Base-by-base conservation (phyloP, 352 stramenopile genomes). In the Phytophthora agathidicida region DNA sequence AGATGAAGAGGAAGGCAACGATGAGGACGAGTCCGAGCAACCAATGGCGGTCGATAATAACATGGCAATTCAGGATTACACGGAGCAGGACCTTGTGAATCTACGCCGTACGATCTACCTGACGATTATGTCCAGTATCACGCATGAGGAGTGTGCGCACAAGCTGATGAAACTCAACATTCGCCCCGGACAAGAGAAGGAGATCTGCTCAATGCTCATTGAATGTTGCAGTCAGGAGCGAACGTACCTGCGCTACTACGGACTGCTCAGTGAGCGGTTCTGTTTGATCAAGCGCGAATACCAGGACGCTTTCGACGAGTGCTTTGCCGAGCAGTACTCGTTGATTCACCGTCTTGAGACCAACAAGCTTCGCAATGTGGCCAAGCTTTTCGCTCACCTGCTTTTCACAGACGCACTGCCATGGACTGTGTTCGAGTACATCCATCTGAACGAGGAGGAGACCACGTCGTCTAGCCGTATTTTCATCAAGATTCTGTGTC, bases 151-250 rank as follows among this genome's bases (percentile, higher is more conserved):
- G 71, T 99, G 96, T 54, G 93, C 94, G 8, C 98, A 99, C 85
- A 99, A 99, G 74, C 79, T 99, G 16, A 86, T 98, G 39, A 98
- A 98, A 71, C 84, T 99, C 44, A 92, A 98, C 61, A 98, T 99
- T 51, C 96, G 94, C 7, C 70, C 87, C 6, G 97, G 97, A 5
- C 88, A 98, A 37, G 97, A 99, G 73, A 92, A 91, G 41, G 97
- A 99, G 66, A 93, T 99, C 11, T 98, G 97, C 59, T 98, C 98
- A 52, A 99, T 99, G 98, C 77, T 99, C 16, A 97, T 99, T 45
- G 98, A 99, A 70, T 99, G 97, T 73, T 99, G 98, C 72, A 98
- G 90, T 37, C 97, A 99, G 71, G 97, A 99, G 68, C 86, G 94
- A 36, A 99, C 96, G 26, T 99, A 98, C 68, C 73, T 98, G 47